A percentile compares a stretch with the other conserved stretches of the same genome.
Evolutionary conservation across 2,329 filamentous ascomycete species (phyloP).

Genomic region (Aureobasidium melanogenum): DNA sequence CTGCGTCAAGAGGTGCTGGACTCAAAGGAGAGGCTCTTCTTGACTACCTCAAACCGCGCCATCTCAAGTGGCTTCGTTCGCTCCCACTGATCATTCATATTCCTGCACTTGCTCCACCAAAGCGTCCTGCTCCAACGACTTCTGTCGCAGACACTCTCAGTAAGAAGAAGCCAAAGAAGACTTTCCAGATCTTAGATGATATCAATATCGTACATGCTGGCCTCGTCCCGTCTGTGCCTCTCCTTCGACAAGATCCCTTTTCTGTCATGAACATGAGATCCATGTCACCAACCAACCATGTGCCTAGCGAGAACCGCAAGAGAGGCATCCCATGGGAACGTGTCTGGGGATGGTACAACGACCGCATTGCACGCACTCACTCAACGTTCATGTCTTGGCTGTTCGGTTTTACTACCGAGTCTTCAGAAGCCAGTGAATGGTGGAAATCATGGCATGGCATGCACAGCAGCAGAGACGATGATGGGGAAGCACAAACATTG

Average conservation of each 20-base stretch:
- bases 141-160: not conserved
- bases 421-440: not conserved
- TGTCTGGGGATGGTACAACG: constrained; percentile 23
- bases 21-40: constrained; percentile 8
- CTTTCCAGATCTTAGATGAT: constrained; percentile 4
- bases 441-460: not conserved
- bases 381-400: not conserved
- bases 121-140: not conserved
- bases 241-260: constrained; percentile 65
- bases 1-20: not conserved
- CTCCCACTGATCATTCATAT: constrained; percentile 30
- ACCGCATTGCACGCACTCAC: constrained; percentile 1
- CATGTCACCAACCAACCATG: constrained; percentile 54
- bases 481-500: not conserved
- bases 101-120: constrained; percentile 14
- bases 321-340: constrained; percentile 59
- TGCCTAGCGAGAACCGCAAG: constrained; percentile 42
- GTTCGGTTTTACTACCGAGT: not conserved
- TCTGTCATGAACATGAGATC: constrained; percentile 90
- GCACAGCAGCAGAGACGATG: not conserved
- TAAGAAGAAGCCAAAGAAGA: constrained; percentile 9
- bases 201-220: constrained; percentile 79
- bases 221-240: constrained; percentile 63
- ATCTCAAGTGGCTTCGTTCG: constrained; percentile 24
- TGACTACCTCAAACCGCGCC: constrained; percentile 17